A percentile compares a stretch with the other conserved stretches of the same genome.
Evolutionary conservation across 2,329 filamentous ascomycete genomes (phyloP).

Genomic region (Clarireedia homoeocarpa): DNA sequence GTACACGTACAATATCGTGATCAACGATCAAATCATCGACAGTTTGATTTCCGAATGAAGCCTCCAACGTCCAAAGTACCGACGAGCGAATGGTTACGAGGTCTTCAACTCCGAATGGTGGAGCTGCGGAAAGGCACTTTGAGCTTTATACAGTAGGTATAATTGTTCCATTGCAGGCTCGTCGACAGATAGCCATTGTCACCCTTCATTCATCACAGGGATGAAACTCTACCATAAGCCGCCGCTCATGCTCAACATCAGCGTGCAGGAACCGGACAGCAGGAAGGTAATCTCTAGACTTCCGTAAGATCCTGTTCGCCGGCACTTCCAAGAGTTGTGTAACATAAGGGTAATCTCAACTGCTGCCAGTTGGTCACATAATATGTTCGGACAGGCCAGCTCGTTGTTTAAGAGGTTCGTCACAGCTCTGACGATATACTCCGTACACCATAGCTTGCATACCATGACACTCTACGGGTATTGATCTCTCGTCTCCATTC

Average conservation of each 20-base stretch:
- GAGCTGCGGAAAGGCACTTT: no score
- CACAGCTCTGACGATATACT: background rate
- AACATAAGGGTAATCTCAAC: constrained; percentile 6
- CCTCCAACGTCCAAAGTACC: background rate
- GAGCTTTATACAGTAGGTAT: background rate
- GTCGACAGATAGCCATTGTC: background rate
- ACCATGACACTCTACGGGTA: background rate
- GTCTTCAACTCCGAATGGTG: no score
- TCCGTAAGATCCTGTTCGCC: constrained; percentile 3
- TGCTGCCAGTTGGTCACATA: constrained; percentile 4
- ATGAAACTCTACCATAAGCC: constrained; percentile 8
- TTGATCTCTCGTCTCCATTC: constrained; percentile 4
- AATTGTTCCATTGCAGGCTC: background rate
- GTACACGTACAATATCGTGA: no score
- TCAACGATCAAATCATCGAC: background rate
- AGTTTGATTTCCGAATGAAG: background rate
- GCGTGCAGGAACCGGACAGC: constrained; percentile 6
- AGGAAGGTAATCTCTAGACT: constrained; percentile 4
- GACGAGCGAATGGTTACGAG: no score
- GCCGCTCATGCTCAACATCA: constrained; percentile 3
- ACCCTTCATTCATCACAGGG: background rate
- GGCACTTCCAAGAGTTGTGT: constrained; percentile 4
- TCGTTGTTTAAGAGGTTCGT: constrained; percentile 6
- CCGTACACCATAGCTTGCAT: background rate
- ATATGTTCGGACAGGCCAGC: constrained; percentile 5